phyloP scores from a whole-genome alignment of 768 basidiomycete genomes.

The Candolleomyces efflorescens region DNA sequence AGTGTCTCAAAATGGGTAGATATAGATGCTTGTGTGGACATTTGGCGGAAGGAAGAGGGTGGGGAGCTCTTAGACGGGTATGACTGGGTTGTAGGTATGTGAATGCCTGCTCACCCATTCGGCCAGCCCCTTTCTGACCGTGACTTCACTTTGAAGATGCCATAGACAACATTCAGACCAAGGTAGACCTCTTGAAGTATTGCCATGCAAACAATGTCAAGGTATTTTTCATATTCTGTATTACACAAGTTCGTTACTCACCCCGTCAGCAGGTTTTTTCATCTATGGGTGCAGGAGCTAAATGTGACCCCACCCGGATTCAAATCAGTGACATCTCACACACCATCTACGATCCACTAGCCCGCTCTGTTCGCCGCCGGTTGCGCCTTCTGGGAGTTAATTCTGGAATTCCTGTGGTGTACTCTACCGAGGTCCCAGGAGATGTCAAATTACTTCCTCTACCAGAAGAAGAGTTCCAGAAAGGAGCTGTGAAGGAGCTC shows the following conservation, averaged over 20 bases:
- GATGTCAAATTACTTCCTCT: conserved; percentile 88
- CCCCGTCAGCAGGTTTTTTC: conserved; percentile 94
- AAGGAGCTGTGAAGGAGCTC: conserved; percentile 85
- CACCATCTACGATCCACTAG: conserved; percentile 93
- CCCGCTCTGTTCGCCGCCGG: conserved; percentile 81
- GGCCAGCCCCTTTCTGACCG: neutral
- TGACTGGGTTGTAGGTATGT: conserved; percentile 90
- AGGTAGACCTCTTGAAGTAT: conserved; percentile 89
- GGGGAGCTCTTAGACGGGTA: conserved; percentile 70
- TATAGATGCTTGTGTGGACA: conserved; percentile 76
- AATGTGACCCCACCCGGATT: conserved; percentile 90
- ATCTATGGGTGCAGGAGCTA: conserved; percentile 95
- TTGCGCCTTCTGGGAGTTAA: conserved; percentile 59
- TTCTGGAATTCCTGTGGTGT: conserved; percentile 82
- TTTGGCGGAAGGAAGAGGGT: conserved; percentile 86
- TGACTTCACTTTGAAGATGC: conserved; percentile 53
- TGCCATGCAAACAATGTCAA: conserved; percentile 80
- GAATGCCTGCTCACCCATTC: neutral
- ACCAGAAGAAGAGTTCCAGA: conserved; percentile 87
- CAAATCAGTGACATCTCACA: conserved; percentile 93
- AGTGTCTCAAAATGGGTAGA: conserved; percentile 82
- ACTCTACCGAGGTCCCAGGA: conserved; percentile 90
- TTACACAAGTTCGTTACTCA: too few species aligned
- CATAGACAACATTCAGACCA: conserved; percentile 96
- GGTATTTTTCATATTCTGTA: conserved; percentile 33